These are phyloP conservation scores for Umbelopsis ramanniana DNA, from an alignment of 192 early-diverging fungal species.

Conservation along the genomic window DNA sequence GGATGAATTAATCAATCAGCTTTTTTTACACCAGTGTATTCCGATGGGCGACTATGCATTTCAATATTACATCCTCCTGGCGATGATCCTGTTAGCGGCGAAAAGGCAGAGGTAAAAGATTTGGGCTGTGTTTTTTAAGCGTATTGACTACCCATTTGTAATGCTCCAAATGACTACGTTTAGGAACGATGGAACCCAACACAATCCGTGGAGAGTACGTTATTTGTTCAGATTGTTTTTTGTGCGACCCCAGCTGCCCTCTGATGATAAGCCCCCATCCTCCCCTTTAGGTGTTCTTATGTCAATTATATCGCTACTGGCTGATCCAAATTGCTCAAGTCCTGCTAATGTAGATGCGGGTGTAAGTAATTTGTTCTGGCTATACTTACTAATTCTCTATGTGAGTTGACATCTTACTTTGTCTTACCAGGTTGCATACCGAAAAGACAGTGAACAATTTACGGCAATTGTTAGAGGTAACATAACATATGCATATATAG, in stretches of 20 bases:
- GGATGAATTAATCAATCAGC: neutral
- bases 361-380: slow-evolving; percentile 31
- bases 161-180: too few relatives aligned
- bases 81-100: slow-evolving; percentile 88
- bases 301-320: slow-evolving; percentile 51
- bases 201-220: slow-evolving; percentile 54
- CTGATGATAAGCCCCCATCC: neutral
- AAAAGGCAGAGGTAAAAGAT: slow-evolving; percentile 33
- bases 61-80: slow-evolving; percentile 95
- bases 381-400: neutral
- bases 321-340: slow-evolving; percentile 56
- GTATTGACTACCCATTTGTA: neutral
- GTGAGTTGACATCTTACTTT: neutral
- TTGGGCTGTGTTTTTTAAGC: neutral
- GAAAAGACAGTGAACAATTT: slow-evolving; percentile 43
- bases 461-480: slow-evolving; percentile 45
- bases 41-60: slow-evolving; percentile 92
- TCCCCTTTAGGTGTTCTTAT: slow-evolving; percentile 47
- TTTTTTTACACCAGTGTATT: slow-evolving; percentile 60
- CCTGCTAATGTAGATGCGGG: slow-evolving; percentile 60
- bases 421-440: slow-evolving; percentile 44
- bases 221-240: neutral
- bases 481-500: neutral
- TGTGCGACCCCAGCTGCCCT: neutral
- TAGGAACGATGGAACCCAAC: slow-evolving; percentile 85